Percentiles rank a stretch among this genome's conserved stretches.
These are phyloP conservation scores for Yarrowia porcina DNA, from an alignment of 805 yeast genomes.

Conservation along the genomic window DNA sequence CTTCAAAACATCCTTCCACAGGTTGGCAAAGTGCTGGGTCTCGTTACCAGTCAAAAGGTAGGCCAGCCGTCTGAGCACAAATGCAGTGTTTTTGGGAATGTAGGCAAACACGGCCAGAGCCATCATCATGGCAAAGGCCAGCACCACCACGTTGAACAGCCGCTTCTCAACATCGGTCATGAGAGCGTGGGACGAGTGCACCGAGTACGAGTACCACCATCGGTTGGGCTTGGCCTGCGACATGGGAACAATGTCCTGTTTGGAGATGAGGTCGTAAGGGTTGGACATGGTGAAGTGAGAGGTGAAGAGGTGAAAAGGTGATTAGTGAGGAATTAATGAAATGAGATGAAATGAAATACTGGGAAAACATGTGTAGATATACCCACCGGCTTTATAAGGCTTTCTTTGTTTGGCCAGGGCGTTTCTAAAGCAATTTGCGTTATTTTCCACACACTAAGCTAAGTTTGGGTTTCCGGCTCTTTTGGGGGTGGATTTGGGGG, in stretches of 20 bases:
- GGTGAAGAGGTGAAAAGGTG: not conserved
- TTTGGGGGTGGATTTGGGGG: not conserved
- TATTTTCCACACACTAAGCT: constrained; percentile 5
- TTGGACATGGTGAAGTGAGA: not conserved
- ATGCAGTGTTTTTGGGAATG: constrained; percentile 15
- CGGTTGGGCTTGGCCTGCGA: constrained; percentile 2
- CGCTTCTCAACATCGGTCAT: constrained; percentile 19
- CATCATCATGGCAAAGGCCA: not conserved
- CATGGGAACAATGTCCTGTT: constrained; percentile 10
- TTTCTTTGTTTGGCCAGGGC: constrained; percentile 6
- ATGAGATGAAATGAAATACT: too few relatives aligned
- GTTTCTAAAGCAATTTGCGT: constrained; percentile 23
- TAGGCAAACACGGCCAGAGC: constrained; percentile 10
- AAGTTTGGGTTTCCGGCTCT: not conserved
- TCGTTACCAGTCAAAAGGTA: constrained; percentile 1
- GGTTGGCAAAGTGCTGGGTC: not conserved
- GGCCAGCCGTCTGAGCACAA: not conserved
- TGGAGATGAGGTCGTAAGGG: constrained; percentile 17
- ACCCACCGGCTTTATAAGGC: constrained; percentile 8
- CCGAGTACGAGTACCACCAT: constrained; percentile 19
- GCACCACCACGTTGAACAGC: constrained; percentile 13
- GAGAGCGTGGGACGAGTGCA: constrained; percentile 22
- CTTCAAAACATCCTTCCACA: not conserved
- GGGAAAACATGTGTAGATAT: not conserved
- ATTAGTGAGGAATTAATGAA: too few relatives aligned